A percentile compares a stretch with the other conserved stretches of the same genome.
phyloP scores from a whole-genome alignment of 2,329 filamentous ascomycete genomes.

The Fusarium sp. region DNA sequence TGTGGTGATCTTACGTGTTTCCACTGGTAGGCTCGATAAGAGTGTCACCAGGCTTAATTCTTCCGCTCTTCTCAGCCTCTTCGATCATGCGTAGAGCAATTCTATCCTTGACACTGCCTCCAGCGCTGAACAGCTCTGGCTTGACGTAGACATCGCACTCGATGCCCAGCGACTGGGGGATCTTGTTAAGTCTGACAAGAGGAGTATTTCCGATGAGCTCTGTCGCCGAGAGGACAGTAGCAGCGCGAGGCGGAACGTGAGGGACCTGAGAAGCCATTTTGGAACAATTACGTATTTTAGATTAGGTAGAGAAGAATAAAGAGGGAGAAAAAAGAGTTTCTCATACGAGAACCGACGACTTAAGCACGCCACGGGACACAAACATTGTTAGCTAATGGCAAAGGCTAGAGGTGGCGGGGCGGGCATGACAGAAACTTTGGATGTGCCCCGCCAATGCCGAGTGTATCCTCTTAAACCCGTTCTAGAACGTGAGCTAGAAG shows the following conservation, averaged over 20 bases:
- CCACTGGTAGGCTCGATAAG: constrained; percentile 98
- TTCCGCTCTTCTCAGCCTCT: constrained; percentile 87
- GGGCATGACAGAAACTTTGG: constrained; percentile 27
- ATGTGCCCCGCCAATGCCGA: constrained; percentile 46
- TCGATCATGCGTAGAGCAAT: constrained; percentile 98
- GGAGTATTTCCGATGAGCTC: constrained; percentile 96
- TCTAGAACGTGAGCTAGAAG: constrained; percentile 27
- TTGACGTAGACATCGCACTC: constrained; percentile 91
- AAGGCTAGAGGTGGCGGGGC: constrained; percentile 17
- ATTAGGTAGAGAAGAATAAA: background rate
- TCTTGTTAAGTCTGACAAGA: constrained; percentile 91
- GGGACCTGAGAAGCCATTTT: constrained; percentile 46
- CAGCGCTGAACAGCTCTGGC: constrained; percentile 92
- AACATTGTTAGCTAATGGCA: constrained; percentile 23
- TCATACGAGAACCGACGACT: constrained; percentile 28
- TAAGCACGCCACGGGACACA: constrained; percentile 43
- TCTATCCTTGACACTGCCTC: constrained; percentile 92
- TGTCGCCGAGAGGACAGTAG: constrained; percentile 70
- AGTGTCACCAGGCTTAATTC: constrained; percentile 97
- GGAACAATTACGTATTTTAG: background rate
- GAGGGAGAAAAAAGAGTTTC: background rate
- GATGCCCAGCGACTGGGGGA: constrained; percentile 90
- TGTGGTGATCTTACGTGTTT: constrained; percentile 72
- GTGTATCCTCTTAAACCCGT: constrained; percentile 39
- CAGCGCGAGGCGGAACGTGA: constrained; percentile 47